phyloP scores from a whole-genome alignment of 1,139 yeast genomes.

The Yamadazyma buinensis region DNA sequence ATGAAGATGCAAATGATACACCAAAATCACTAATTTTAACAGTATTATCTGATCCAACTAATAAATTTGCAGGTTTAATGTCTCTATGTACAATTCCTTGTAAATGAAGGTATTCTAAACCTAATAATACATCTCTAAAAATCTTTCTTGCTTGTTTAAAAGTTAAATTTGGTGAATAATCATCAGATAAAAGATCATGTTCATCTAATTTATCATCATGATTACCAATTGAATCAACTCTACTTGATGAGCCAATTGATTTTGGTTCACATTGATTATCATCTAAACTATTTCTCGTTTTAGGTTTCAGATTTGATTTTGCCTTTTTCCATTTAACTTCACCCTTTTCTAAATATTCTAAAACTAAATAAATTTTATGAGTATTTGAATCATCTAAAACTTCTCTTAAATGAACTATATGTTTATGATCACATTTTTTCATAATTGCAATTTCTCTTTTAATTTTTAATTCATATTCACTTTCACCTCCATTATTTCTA shows the following conservation, averaged over 20 bases:
- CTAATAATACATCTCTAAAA: conserved; percentile 82
- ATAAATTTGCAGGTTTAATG: conserved; percentile 91
- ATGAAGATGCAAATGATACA: conserved; percentile 77
- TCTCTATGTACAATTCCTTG: conserved; percentile 97
- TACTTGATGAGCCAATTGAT: conserved; percentile 32
- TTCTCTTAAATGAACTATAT: conserved; percentile 82
- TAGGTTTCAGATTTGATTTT: conserved; percentile 3
- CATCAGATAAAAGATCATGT: conserved; percentile 35
- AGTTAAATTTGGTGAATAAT: conserved; percentile 56
- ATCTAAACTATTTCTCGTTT: background rate
- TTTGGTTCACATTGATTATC: background rate
- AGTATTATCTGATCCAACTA: conserved; percentile 64
- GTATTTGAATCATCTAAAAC: conserved; percentile 85
- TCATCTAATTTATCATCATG: conserved; percentile 21
- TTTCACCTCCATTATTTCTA: conserved; percentile 15
- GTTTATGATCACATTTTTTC: conserved; percentile 90
- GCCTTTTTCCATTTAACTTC: conserved; percentile 80
- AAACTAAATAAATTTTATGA: conserved; percentile 81
- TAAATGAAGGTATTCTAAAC: conserved; percentile 86
- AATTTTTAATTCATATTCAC: conserved; percentile 61
- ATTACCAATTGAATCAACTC: conserved; percentile 18
- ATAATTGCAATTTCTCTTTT: conserved; percentile 92
- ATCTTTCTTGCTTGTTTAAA: conserved; percentile 65
- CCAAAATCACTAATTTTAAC: conserved; percentile 98
- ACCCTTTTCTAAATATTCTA: conserved; percentile 90